Conservation (phyloP, 345 rosid species). For the Xanthoceras sorbifolium region DNA sequence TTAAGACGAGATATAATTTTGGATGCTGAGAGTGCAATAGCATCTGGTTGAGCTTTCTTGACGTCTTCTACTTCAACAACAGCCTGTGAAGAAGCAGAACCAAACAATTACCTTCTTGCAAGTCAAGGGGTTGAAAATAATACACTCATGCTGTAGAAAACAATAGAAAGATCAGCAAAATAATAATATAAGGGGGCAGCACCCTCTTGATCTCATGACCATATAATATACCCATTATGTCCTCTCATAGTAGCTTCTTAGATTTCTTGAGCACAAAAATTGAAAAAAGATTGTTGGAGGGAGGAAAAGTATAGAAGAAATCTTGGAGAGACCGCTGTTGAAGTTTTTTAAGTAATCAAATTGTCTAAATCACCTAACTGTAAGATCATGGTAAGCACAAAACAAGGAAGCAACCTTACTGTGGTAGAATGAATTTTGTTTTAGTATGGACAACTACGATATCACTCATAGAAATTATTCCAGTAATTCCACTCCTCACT, state of each 20-base stretch:
- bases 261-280: not conserved
- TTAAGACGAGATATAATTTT: conserved; percentile 68
- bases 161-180: not conserved
- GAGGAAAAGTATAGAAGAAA: not conserved
- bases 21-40: conserved; percentile 65
- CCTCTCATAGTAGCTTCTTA: not conserved
- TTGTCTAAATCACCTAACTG: not conserved
- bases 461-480: not conserved
- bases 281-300: not conserved
- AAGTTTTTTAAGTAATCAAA: not conserved
- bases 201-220: not conserved
- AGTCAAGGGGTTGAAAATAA: not conserved
- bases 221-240: not conserved
- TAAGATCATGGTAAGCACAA: not conserved
- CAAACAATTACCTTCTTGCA: conserved; percentile 30
- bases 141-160: not conserved
- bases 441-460: not conserved
- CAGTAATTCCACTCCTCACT: not conserved
- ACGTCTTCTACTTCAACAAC: conserved; percentile 77
- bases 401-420: not conserved
- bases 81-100: conserved; percentile 43
- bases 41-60: conserved; percentile 78
- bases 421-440: not conserved
- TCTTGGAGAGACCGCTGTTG: not conserved
- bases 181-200: not conserved